Evolutionary conservation across 805 yeast species (phyloP).

Genomic region (Wickerhamomyces bovis): DNA sequence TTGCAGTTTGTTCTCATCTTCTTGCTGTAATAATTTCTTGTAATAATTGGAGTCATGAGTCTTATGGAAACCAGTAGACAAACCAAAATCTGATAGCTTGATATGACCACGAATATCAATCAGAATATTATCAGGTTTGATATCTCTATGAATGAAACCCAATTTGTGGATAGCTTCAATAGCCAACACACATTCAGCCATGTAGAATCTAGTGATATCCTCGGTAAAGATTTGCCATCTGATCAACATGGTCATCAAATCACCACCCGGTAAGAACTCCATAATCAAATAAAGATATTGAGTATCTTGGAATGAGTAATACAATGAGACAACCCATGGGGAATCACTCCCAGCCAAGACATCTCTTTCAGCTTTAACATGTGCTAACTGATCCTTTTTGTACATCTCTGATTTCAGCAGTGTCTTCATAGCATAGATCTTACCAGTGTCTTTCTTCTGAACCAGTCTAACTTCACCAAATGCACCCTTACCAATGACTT

Average conservation of each 20-base stretch:
- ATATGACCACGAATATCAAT: constrained; percentile 86
- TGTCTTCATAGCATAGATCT: constrained; percentile 91
- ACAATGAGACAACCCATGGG: constrained; percentile 91
- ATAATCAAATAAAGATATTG: constrained; percentile 90
- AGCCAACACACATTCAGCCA: constrained; percentile 94
- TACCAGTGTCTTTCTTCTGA: constrained; percentile 87
- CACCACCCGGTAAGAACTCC: constrained; percentile 99
- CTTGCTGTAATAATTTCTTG: constrained; percentile 58
- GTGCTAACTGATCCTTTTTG: constrained; percentile 91
- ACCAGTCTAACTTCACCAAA: constrained; percentile 97
- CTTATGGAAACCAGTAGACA: constrained; percentile 94
- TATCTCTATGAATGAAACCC: constrained; percentile 96
- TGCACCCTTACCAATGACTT: constrained; percentile 99
- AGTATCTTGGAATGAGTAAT: constrained; percentile 92
- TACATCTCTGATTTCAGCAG: constrained; percentile 78
- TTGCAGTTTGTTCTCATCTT: constrained; percentile 46
- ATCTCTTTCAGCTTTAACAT: constrained; percentile 94
- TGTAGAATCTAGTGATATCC: constrained; percentile 92
- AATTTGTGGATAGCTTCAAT: constrained; percentile 90
- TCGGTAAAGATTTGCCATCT: constrained; percentile 92
- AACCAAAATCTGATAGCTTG: constrained; percentile 91
- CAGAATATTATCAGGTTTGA: constrained; percentile 92
- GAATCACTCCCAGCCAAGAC: constrained; percentile 90
- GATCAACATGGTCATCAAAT: constrained; percentile 86
- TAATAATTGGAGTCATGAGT: constrained; percentile 89